Percentiles rank a stretch among this genome's conserved stretches.
Conservation (phyloP, 257 asterid genomes). For the Scutellaria baicalensis region DNA sequence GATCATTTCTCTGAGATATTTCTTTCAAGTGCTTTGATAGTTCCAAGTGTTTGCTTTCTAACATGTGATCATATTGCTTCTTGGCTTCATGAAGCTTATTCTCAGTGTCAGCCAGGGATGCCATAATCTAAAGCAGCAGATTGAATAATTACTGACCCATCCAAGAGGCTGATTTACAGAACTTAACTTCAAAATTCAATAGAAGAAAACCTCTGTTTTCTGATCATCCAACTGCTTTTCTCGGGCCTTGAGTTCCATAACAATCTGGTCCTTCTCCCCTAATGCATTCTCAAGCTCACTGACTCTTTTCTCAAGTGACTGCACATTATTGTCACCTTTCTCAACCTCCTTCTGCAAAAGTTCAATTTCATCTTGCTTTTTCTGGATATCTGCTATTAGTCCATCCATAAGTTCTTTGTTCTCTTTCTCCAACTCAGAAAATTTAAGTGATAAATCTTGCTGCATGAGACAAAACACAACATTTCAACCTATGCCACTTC, state of each 20-base stretch:
- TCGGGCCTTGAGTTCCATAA: constrained; percentile 49
- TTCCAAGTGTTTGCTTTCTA: constrained; percentile 82
- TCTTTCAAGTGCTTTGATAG: constrained; percentile 94
- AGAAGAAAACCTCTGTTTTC: constrained; percentile 55
- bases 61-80: constrained; percentile 79
- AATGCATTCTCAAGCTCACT: constrained; percentile 43
- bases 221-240: constrained; percentile 63
- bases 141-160: constrained; percentile 10
- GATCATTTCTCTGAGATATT: constrained; percentile 90
- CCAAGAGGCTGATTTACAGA: constrained; percentile 10
- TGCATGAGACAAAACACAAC: constrained; percentile 38
- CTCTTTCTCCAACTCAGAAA: constrained; percentile 57
- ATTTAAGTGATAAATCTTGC: constrained; percentile 61
- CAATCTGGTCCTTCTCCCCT: constrained; percentile 62
- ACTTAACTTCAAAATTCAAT: constrained; percentile 6
- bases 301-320: constrained; percentile 55
- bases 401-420: constrained; percentile 47
- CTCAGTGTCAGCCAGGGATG: constrained; percentile 59
- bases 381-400: constrained; percentile 51
- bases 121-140: constrained; percentile 47
- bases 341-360: constrained; percentile 48
- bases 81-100: constrained; percentile 76
- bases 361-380: constrained; percentile 61
- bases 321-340: constrained; percentile 39
- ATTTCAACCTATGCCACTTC: constrained; percentile 6